phyloP scores from a whole-genome alignment of 805 yeast genomes.

The Candida insectorum region DNA sequence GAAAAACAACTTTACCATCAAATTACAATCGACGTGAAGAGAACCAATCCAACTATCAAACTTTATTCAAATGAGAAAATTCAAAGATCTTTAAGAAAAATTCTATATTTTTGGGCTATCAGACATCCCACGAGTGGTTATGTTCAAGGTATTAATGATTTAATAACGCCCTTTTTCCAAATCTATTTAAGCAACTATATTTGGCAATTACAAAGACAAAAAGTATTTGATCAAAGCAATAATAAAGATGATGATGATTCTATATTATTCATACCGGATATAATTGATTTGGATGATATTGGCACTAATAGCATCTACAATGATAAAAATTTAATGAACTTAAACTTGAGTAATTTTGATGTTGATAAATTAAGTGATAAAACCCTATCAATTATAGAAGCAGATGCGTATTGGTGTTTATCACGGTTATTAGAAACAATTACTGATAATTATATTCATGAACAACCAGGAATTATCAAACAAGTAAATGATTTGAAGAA shows the following conservation, averaged over 20 bases:
- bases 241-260: conserved; percentile 19
- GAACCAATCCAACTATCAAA: conserved; percentile 84
- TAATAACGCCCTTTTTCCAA: conserved; percentile 90
- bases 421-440: conserved; percentile 89
- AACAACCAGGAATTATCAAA: conserved; percentile 94
- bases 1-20: conserved; percentile 85
- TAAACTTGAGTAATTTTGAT: conserved; percentile 54
- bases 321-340: conserved; percentile 23
- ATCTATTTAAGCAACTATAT: conserved; percentile 71
- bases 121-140: conserved; percentile 98
- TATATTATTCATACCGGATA: conserved; percentile 32
- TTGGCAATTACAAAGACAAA: conserved; percentile 36
- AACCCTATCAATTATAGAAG: conserved; percentile 72
- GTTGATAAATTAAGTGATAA: conserved; percentile 58
- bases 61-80: conserved; percentile 68
- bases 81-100: conserved; percentile 75
- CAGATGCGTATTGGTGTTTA: conserved; percentile 96
- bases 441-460: conserved; percentile 95
- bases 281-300: conserved; percentile 24
- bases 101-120: conserved; percentile 90
- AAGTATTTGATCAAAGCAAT: conserved; percentile 3
- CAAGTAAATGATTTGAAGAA: conserved; percentile 82
- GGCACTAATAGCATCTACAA: conserved; percentile 17
- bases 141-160: conserved; percentile 95
- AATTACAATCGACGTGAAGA: conserved; percentile 88